Evolutionary conservation across 208 protist species (phyloP).

Genomic region (Crithidia acanthocephali): DNA sequence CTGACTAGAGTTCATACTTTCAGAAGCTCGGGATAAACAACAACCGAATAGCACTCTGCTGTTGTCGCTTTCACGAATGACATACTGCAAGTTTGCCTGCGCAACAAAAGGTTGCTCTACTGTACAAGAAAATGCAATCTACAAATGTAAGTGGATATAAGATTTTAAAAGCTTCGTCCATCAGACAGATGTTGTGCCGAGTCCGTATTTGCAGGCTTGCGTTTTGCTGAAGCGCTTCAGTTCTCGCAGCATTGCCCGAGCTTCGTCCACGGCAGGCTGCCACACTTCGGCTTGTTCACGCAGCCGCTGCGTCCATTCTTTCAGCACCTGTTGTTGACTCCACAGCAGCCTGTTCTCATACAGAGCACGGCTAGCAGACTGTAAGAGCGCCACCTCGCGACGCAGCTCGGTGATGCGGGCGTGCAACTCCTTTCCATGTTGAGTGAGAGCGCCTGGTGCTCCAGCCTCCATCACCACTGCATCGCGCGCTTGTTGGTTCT

Average conservation of each 20-base stretch:
- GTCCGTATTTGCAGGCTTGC: conserved; percentile 6
- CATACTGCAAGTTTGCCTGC: no score
- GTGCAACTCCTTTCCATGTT: conserved; percentile 4
- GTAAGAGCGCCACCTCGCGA: not conserved
- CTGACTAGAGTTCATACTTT: no score
- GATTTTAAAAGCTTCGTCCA: not conserved
- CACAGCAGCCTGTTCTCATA: conserved; percentile 11
- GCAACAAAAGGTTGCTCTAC: not conserved
- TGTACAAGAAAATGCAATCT: not conserved
- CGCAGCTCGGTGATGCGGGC: not conserved
- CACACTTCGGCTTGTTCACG: conserved; percentile 2
- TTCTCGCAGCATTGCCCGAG: not conserved
- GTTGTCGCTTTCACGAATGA: no score
- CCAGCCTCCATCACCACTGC: no score
- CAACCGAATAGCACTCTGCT: no score
- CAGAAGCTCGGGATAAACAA: no score
- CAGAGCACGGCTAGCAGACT: not conserved
- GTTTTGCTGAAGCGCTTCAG: not conserved
- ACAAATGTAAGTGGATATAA: not conserved
- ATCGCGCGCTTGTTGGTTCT: no score
- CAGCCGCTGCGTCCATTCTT: conserved; percentile 5
- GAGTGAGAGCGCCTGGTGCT: not conserved
- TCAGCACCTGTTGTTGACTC: not conserved
- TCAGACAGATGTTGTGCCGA: not conserved
- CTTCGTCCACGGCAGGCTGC: conserved; percentile 6